phyloP scores from a whole-genome alignment of 2,329 filamentous ascomycete genomes.

The Pochonia chlamydosporia region DNA sequence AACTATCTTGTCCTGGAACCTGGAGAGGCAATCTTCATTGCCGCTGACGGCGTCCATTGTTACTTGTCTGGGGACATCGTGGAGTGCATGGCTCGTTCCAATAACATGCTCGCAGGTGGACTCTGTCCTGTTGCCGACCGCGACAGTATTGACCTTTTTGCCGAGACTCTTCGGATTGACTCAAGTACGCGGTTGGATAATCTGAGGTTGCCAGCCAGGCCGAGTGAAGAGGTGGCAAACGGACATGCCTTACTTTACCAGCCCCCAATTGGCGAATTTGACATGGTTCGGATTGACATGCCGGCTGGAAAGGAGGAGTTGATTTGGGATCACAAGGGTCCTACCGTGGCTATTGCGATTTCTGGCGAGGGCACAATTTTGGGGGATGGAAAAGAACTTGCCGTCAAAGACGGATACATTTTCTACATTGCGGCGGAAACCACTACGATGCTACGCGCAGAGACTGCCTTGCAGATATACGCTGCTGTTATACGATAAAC shows the following conservation, averaged over 20 bases:
- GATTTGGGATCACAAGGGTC: not conserved
- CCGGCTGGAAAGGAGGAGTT: slow-evolving; percentile 51
- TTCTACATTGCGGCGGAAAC: slow-evolving; percentile 2
- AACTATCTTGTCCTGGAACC: slow-evolving; percentile 63
- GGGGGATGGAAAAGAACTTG: slow-evolving; percentile 7
- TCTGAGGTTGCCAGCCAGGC: slow-evolving; percentile 44
- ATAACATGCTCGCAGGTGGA: slow-evolving; percentile 70
- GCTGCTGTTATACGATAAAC: not conserved
- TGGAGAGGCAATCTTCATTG: slow-evolving; percentile 64
- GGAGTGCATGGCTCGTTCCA: slow-evolving; percentile 71
- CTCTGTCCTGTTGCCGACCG: slow-evolving; percentile 65
- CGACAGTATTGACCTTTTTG: slow-evolving; percentile 58
- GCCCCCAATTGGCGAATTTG: slow-evolving; percentile 67
- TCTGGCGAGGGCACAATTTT: slow-evolving; percentile 31
- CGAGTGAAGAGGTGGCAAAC: slow-evolving; percentile 44
- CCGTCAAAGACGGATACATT: not conserved
- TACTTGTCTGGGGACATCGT: slow-evolving; percentile 70
- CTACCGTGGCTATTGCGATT: slow-evolving; percentile 20
- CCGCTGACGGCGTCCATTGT: slow-evolving; percentile 68
- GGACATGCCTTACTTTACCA: slow-evolving; percentile 59
- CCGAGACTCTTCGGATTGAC: slow-evolving; percentile 23
- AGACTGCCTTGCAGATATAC: not conserved
- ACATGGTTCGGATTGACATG: slow-evolving; percentile 58
- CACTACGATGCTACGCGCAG: not conserved
- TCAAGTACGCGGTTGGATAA: slow-evolving; percentile 46